A percentile compares a stretch with the other conserved stretches of the same genome.
These are phyloP conservation scores for Fusarium nygamai DNA, from an alignment of 2,329 filamentous ascomycete genomes.

Conservation along the genomic window DNA sequence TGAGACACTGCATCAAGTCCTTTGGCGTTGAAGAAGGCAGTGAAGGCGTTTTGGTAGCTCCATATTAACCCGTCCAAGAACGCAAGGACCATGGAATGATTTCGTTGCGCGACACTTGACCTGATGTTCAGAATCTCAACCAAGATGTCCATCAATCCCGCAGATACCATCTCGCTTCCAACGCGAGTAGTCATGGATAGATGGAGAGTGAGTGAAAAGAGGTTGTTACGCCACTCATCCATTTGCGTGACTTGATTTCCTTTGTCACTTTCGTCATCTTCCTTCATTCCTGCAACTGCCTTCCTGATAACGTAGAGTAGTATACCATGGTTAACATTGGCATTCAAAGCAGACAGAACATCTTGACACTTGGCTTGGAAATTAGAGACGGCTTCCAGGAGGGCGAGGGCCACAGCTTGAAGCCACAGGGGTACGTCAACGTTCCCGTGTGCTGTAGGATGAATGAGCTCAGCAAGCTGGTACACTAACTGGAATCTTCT, in stretches of 20 bases:
- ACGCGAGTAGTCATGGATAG: constrained; percentile 80
- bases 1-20: constrained; percentile 93
- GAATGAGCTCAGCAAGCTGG: constrained; percentile 91
- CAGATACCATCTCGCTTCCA: constrained; percentile 85
- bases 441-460: constrained; percentile 78
- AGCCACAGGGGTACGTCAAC: constrained; percentile 76
- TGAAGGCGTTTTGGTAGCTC: constrained; percentile 84
- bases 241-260: constrained; percentile 71
- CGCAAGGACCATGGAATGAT: constrained; percentile 83
- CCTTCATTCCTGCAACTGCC: constrained; percentile 82
- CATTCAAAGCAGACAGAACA: constrained; percentile 88
- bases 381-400: constrained; percentile 86
- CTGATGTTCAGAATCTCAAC: constrained; percentile 88
- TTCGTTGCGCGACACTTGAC: constrained; percentile 82
- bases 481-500: constrained; percentile 89
- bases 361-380: constrained; percentile 81
- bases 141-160: constrained; percentile 88
- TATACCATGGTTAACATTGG: constrained; percentile 95
- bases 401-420: constrained; percentile 82
- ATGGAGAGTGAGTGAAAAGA: constrained; percentile 88
- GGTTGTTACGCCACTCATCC: constrained; percentile 89
- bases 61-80: constrained; percentile 92
- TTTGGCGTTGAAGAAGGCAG: constrained; percentile 80
- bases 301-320: constrained; percentile 93
- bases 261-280: constrained; percentile 61